Conservation (phyloP, 371 early-diverging fungal species). For the Blastocladiella emersonii region DNA sequence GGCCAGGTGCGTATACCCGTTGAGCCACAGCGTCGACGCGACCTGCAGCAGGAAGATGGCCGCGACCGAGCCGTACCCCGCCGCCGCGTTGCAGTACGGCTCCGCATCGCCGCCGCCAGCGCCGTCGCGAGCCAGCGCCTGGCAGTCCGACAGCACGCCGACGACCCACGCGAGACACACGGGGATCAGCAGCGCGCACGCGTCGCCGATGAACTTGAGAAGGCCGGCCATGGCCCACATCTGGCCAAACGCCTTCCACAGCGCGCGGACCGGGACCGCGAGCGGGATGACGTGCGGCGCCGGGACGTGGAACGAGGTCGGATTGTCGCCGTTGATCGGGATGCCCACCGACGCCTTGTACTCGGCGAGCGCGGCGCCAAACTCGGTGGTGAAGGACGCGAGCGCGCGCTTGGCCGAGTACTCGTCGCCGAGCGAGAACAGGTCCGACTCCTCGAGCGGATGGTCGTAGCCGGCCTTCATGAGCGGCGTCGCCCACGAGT, state of each 20-base stretch:
- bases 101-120: not conserved
- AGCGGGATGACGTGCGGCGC: not conserved
- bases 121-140: not conserved
- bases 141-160: not conserved
- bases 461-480: not conserved
- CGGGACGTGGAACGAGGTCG: too few relatives aligned
- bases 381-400: not conserved
- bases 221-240: not conserved
- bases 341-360: too few relatives aligned
- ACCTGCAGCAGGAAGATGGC: not conserved
- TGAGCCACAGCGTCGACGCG: too few relatives aligned
- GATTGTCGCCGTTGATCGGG: not conserved
- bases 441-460: not conserved
- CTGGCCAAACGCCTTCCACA: not conserved
- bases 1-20: conserved; percentile 8
- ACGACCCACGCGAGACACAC: not conserved
- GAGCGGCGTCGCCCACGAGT: not conserved
- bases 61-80: not conserved
- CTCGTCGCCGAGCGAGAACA: not conserved
- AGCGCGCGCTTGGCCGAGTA: not conserved
- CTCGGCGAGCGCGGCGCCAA: not conserved
- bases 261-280: not conserved
- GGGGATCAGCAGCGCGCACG: not conserved
- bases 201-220: not conserved
- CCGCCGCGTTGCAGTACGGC: not conserved